phyloP scores from a whole-genome alignment of 2,329 filamentous ascomycete genomes.

The Fusarium heterosporum region DNA sequence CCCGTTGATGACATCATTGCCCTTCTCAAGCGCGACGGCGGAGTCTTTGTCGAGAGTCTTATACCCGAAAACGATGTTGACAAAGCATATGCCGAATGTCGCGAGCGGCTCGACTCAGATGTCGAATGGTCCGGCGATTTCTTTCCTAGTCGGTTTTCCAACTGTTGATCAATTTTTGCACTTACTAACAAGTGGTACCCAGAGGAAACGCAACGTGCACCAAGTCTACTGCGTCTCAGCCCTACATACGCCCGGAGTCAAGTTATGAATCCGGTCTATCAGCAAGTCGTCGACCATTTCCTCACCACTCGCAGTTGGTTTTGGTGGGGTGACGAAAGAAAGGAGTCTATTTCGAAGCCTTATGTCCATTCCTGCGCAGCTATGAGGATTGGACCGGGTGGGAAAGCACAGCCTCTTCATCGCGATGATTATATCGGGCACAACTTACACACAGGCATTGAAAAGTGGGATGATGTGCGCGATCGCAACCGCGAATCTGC shows the following conservation, averaged over 20 bases:
- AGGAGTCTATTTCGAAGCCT: slow-evolving; percentile 30
- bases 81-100: slow-evolving; percentile 3
- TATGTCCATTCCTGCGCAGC: slow-evolving; percentile 30
- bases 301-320: slow-evolving; percentile 32
- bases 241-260: slow-evolving; percentile 26
- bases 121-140: slow-evolving; percentile 8
- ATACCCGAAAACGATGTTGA: slow-evolving; percentile 1
- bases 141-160: slow-evolving; percentile 13
- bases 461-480: slow-evolving; percentile 7
- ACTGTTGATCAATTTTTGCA: rapidly evolving
- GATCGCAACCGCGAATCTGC: slow-evolving; percentile 7
- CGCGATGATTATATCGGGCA: slow-evolving; percentile 36
- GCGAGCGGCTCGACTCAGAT: neutral
- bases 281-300: slow-evolving; percentile 30
- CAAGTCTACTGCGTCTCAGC: slow-evolving; percentile 26
- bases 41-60: neutral
- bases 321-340: slow-evolving; percentile 33
- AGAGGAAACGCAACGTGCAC: slow-evolving; percentile 31
- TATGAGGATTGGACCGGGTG: slow-evolving; percentile 33
- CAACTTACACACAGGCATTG: slow-evolving; percentile 4
- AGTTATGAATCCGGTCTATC: slow-evolving; percentile 32
- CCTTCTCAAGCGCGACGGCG: slow-evolving; percentile 18
- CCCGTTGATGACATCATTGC: too few relatives aligned
- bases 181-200: neutral
- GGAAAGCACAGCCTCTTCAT: slow-evolving; percentile 32